Percentiles rank a stretch among this genome's conserved stretches.
Conservation (phyloP, 805 yeast species). For the Cyberlindnera americana region DNA sequence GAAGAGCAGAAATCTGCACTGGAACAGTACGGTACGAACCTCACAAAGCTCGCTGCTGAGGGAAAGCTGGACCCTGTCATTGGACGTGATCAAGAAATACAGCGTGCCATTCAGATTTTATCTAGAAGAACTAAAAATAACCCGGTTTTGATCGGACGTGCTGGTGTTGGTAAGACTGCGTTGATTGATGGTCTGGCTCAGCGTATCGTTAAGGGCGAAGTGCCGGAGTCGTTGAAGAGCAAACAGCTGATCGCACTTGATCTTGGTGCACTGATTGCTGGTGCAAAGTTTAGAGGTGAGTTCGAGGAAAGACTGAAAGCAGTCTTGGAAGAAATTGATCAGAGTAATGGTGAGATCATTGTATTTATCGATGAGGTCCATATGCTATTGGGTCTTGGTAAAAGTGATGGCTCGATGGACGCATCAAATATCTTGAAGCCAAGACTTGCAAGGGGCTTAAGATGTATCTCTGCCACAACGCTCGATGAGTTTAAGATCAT, state of each 20-base stretch:
- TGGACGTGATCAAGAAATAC: slow-evolving; percentile 93
- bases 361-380: slow-evolving; percentile 91
- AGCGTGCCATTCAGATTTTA: slow-evolving; percentile 87
- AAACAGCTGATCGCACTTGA: slow-evolving; percentile 83
- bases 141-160: slow-evolving; percentile 92
- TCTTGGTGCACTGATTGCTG: slow-evolving; percentile 84
- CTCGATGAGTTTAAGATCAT: slow-evolving; percentile 91
- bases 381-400: slow-evolving; percentile 84
- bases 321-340: slow-evolving; percentile 80
- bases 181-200: slow-evolving; percentile 96
- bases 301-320: slow-evolving; percentile 86
- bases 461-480: slow-evolving; percentile 96
- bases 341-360: slow-evolving; percentile 69
- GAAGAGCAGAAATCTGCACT: slow-evolving; percentile 64
- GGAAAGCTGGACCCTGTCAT: slow-evolving; percentile 96
- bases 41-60: slow-evolving; percentile 80
- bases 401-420: slow-evolving; percentile 92
- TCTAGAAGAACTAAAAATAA: slow-evolving; percentile 93
- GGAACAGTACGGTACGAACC: slow-evolving; percentile 79
- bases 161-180: slow-evolving; percentile 98
- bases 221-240: slow-evolving; percentile 89
- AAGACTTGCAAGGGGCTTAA: slow-evolving; percentile 88
- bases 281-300: slow-evolving; percentile 95
- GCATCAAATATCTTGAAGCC: slow-evolving; percentile 94
- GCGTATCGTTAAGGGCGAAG: slow-evolving; percentile 85